A percentile compares a stretch with the other conserved stretches of the same genome.
These are phyloP conservation scores for Striga hermonthica DNA, from an alignment of 305 asterid genomes.

Conservation along the genomic window DNA sequence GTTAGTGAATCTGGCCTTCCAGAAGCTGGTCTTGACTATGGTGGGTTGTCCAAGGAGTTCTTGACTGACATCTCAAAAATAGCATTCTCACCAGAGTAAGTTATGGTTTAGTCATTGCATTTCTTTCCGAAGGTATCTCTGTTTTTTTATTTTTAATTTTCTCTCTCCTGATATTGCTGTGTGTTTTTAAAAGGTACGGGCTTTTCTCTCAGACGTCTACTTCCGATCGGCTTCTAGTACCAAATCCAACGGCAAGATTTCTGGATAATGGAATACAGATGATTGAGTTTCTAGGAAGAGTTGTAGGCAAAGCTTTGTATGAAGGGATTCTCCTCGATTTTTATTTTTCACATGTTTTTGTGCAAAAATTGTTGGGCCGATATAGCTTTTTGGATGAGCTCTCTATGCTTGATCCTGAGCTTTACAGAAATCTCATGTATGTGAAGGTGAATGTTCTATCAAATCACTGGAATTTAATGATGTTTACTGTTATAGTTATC, in stretches of 20 bases:
- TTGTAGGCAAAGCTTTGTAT: slow-evolving; percentile 91
- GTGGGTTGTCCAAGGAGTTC: slow-evolving; percentile 94
- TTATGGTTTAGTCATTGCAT: neutral
- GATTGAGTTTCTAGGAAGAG: slow-evolving; percentile 92
- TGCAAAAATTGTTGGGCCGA: slow-evolving; percentile 90
- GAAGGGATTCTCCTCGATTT: slow-evolving; percentile 92
- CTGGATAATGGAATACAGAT: slow-evolving; percentile 80
- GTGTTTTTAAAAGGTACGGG: slow-evolving; percentile 59
- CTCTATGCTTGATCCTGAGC: slow-evolving; percentile 93
- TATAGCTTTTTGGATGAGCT: slow-evolving; percentile 93
- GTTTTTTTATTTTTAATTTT: neutral
- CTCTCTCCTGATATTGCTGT: slow-evolving; percentile 23
- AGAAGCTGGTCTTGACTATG: slow-evolving; percentile 97
- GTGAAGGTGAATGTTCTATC: slow-evolving; percentile 68
- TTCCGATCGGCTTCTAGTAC: slow-evolving; percentile 78
- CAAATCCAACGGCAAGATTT: slow-evolving; percentile 75
- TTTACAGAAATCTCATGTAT: slow-evolving; percentile 80
- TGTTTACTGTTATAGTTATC: slow-evolving; percentile 1
- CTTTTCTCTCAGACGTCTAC: slow-evolving; percentile 85
- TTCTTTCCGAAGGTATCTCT: neutral
- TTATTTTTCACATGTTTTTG: slow-evolving; percentile 90
- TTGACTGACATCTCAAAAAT: slow-evolving; percentile 79
- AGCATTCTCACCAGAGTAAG: slow-evolving; percentile 88
- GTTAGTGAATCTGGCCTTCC: slow-evolving; percentile 93
- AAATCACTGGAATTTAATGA: slow-evolving; percentile 18